Evolutionary conservation across 2,329 filamentous ascomycete species (phyloP).

Genomic region (Chaetomiaceae sp.): DNA sequence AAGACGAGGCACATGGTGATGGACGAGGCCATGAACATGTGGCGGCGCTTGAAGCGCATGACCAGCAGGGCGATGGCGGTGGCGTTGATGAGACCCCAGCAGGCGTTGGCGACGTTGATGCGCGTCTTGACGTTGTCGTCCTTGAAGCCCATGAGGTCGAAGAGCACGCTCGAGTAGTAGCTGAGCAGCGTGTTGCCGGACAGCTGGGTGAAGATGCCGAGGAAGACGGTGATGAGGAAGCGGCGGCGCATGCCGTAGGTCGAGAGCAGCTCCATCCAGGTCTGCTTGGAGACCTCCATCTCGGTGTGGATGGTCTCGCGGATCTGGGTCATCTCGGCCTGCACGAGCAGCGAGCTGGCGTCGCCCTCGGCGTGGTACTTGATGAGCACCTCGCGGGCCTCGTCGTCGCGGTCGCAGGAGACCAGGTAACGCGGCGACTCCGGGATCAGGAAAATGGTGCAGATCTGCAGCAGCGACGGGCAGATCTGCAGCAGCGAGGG

Average conservation of each 20-base stretch:
- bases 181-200: conserved; percentile 26
- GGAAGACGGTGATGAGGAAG: conserved; percentile 39
- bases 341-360: not conserved
- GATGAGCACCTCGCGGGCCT: conserved; percentile 1
- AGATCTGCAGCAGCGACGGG: conserved; percentile 38
- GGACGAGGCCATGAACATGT: conserved; percentile 48
- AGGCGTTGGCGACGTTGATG: conserved; percentile 40
- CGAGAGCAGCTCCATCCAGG: conserved; percentile 37
- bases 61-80: conserved; percentile 37
- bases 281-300: conserved; percentile 33
- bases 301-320: conserved; percentile 41
- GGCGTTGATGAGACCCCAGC: conserved; percentile 38
- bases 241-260: conserved; percentile 32
- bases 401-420: conserved; percentile 19
- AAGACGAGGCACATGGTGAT: conserved; percentile 44
- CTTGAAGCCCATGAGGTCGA: conserved; percentile 1
- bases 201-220: conserved; percentile 48
- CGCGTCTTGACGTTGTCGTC: not conserved
- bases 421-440: conserved; percentile 38
- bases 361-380: conserved; percentile 7
- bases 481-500: conserved; percentile 42
- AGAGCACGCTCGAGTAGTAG: conserved; percentile 5
- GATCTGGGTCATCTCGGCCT: conserved; percentile 44
- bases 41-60: conserved; percentile 37
- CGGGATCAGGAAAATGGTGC: conserved; percentile 21